Base-by-base conservation (phyloP, 495 filamentous ascomycete species). In the Lasiosphaeria hispida region DNA sequence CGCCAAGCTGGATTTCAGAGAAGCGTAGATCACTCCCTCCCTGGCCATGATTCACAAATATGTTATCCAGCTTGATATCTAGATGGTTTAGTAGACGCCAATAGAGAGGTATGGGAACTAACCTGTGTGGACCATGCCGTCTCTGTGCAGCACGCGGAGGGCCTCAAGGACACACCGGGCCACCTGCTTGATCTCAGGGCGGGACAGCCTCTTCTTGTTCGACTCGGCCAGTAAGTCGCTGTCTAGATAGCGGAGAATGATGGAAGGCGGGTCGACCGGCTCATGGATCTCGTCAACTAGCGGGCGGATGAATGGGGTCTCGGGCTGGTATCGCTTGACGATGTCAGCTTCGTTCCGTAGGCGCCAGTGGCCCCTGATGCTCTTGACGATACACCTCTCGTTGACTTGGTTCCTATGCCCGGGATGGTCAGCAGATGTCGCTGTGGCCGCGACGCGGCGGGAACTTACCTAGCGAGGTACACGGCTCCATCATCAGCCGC, bases 211-310 rank as follows among this genome's bases (percentile, higher is more conserved):
- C 57, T 75, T 68, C 42, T 57, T 53, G 48, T 58, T 64, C 3
- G 67, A 77, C 49, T 67, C 71, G 45, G 58, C 61, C 10, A 67
- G 55, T 0, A 74, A 53, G 53, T 76, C 59, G 54, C 70, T 69
- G 54, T 80, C 79, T 7, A 79, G 64, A 61, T 77, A 59, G 49
- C 65, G 59, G 35, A 79, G 59, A 17, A 80, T 71, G 44, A 80
- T 70, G 6, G 72, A 68, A 33, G 72, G 71, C 37, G 75, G 75
- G 49, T 74, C 69, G 52, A 58, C 47, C 30, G 67, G 69, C 51
- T 74, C 64, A 14, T 68, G 48, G 38, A 78, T 68, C 43, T 78
- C 66, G 58, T 78, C 73, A 47, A 77, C 52, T 38, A 78, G 59
- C 13, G 69, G 70, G 19, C 69, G 70, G 18, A 75, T 45, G 54